Conservation (phyloP, 164 flowering plant species). For the Vitis rupestris region DNA sequence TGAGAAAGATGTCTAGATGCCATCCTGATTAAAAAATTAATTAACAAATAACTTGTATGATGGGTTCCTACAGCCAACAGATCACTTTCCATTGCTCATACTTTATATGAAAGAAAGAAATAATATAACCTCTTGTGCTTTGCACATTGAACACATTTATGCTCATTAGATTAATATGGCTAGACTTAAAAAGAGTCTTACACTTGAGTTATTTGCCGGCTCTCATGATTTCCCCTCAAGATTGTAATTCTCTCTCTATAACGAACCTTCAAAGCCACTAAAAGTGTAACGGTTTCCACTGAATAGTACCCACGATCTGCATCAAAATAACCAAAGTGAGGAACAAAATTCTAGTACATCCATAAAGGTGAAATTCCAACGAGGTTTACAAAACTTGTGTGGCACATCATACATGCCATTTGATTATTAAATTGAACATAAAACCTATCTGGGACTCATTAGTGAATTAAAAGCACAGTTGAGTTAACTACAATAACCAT, state of each 20-base stretch:
- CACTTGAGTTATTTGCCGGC: constrained; percentile 45
- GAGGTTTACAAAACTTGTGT: not conserved
- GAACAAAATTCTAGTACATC: not conserved
- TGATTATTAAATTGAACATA: not conserved
- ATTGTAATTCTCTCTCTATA: constrained; percentile 41
- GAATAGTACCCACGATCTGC: constrained; percentile 46
- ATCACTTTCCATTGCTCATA: too few relatives aligned
- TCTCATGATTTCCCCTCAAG: constrained; percentile 39
- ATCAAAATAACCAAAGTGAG: not conserved
- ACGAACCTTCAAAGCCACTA: constrained; percentile 39
- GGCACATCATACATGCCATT: not conserved
- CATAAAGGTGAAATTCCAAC: not conserved
- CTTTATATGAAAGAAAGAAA: too few relatives aligned
- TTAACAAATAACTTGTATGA: too few relatives aligned
- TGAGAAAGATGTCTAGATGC: too few relatives aligned
- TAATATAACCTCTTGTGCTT: too few relatives aligned
- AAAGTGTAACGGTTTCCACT: constrained; percentile 38
- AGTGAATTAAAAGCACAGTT: too few relatives aligned
- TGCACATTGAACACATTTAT: too few relatives aligned
- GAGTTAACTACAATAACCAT: too few relatives aligned
- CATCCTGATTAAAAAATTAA: too few relatives aligned
- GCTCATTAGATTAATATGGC: too few relatives aligned
- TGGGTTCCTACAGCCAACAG: too few relatives aligned
- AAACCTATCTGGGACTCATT: too few relatives aligned
- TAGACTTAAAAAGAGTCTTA: constrained; percentile 12